These are phyloP conservation scores for Elsinoe perseae DNA, from an alignment of 2,329 filamentous ascomycete genomes.

Conservation along the genomic window DNA sequence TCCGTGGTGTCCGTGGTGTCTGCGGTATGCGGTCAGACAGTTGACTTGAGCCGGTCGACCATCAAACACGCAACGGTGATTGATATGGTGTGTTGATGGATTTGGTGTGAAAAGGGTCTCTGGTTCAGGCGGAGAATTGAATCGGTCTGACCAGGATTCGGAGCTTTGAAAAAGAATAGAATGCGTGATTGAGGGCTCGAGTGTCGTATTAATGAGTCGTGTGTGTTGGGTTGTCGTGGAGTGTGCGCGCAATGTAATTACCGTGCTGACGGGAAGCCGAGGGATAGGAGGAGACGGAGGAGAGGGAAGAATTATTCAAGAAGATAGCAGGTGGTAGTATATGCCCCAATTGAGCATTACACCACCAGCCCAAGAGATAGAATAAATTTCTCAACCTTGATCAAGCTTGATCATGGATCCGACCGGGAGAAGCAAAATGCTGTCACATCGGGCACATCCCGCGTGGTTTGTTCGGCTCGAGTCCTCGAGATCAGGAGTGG, in stretches of 20 bases:
- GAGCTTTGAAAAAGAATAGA: neutral
- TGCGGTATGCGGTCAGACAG: neutral
- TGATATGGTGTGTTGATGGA: neutral
- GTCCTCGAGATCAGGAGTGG: too few relatives aligned
- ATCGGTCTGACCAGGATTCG: neutral
- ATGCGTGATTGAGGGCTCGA: neutral
- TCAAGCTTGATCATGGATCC: neutral
- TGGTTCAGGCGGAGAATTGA: neutral
- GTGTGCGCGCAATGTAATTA: neutral
- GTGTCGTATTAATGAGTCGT: constrained; percentile 12
- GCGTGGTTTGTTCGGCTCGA: neutral
- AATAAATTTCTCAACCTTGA: constrained; percentile 2
- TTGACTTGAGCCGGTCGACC: neutral
- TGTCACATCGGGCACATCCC: neutral
- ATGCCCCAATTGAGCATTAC: neutral
- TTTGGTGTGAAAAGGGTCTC: neutral
- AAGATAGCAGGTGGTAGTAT: constrained; percentile 1
- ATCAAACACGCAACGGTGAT: constrained; percentile 12
- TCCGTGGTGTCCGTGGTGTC: neutral
- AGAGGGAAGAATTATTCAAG: neutral
- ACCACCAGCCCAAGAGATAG: neutral
- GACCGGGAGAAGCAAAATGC: constrained; percentile 2
- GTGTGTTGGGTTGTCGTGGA: neutral
- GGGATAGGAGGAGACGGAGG: too few relatives aligned
- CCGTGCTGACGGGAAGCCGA: constrained; percentile 5